Evolutionary conservation across 2,329 filamentous ascomycete species (phyloP), one percentile per base, ranked within the genome.

Genomic region (Neoscytalidium dimidiatum): DNA sequence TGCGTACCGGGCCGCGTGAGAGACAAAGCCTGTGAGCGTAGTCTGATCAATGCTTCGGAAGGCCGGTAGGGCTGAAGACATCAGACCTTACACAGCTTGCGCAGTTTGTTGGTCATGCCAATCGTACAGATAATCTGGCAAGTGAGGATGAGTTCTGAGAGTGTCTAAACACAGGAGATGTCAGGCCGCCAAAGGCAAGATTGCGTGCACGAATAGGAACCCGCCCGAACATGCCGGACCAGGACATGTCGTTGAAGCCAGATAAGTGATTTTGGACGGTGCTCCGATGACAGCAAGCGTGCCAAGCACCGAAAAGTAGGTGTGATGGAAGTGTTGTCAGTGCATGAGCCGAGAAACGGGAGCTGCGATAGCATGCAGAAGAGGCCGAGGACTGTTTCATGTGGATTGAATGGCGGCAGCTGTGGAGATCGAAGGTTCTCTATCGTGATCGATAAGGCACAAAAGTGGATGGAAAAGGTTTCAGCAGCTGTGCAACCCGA

Each of bases 221-320:
- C 9, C 14, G 26, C 13, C 3, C 28, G 28, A 21, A 26, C 26
- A 2, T 33, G 53, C 19, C 9, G n/a, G 29, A 17, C n/a, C 11
- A 9, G 13, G 17, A 14, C 11, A 28, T n/a, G 11, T 28, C 53
- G 17, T 28, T 23, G 28, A n/a, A 19, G 23, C 17, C 38, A 58
- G 38, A 58, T 28, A 23, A 19, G 52, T 31, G 52, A 26, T 26
- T n/a, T 17, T n/a, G 35, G n/a, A 41, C 41, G 17, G 35, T 33
- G 41, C 41, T 43, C 56, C 56, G 41, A 26, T 46, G 56, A 46
- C 56, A 60, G 21, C 56, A 33, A 60, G 41, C 28, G 19, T 33
- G 56, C 56, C 56, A 60, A 60, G 56, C 23, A 21, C n/a, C 9
- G 53, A 60, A 60, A 60, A 60, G 56, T 60, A 46, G 56, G 56